Evolutionary conservation across 192 early-diverging fungal species (phyloP), one percentile per base, ranked within the genome.

Genomic region (Backusella psychrophila): DNA sequence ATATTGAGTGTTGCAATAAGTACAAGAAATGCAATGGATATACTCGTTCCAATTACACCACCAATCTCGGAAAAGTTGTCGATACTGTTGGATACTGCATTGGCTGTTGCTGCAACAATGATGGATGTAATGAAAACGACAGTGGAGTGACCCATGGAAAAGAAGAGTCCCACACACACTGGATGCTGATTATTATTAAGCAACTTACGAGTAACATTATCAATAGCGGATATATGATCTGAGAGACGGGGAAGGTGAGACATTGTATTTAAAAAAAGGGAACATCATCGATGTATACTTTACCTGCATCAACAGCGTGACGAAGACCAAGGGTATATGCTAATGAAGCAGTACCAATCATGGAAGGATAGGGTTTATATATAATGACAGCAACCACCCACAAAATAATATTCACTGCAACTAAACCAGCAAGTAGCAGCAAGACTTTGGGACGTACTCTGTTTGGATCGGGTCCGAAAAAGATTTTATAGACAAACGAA

Each of bases 201-300:
- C 19, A 93, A 80, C 49, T 88, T 87, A 17, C 92, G 80, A 14
- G 91, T 93, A 12, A 92, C 89, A 71, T 93, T 93, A 73, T 93
- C 92, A 75, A 93, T 93, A 3, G 92, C 91, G 1, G 91, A 89
- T 34, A 93, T 87, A 75, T 93, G 91, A 71, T 93, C 91, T 81
- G 39, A 59, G 6, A n/a, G 19, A 21, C 3, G 0, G 2, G 5
- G 39, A 53, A 36, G 5, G 26, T 15, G 26, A 38, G n/a, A 69
- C 5, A 70, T 3, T 17, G 34, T 38, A n/a, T 63, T 39, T 4
- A 39, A 35, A 31, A 19, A 17, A 11, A 7, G 17, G 17, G n/a
- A n/a, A 29, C 26, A 6, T 38, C 15, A 34, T 6, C 7, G 19
- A 42, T 75, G 2, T 33, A 31, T 26, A 33, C 17, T 39, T 73